Conservation (phyloP, 768 basidiomycete genomes). For the Boletus sp. region DNA sequence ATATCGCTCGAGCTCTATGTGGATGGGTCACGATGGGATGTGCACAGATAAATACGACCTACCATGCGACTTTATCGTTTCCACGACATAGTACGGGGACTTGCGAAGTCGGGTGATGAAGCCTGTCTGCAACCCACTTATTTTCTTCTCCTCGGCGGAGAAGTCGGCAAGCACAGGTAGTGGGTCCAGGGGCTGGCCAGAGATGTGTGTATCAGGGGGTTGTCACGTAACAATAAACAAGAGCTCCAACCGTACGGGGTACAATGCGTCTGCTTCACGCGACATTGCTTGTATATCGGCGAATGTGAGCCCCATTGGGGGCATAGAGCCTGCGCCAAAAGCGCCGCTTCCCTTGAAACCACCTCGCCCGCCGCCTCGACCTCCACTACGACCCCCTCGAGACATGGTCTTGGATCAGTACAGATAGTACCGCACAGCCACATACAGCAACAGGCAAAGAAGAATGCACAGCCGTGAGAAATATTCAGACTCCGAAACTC, state of each 20-base stretch:
- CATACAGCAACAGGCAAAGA: background rate
- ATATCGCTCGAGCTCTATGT: slow-evolving; percentile 69
- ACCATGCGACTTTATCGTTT: slow-evolving; percentile 65
- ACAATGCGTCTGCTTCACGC: slow-evolving; percentile 71
- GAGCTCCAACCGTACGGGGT: slow-evolving; percentile 60
- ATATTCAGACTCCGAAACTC: slow-evolving; percentile 26
- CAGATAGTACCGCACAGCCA: slow-evolving; percentile 11
- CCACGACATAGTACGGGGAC: slow-evolving; percentile 74
- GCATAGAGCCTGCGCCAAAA: slow-evolving; percentile 38
- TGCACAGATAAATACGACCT: slow-evolving; percentile 1
- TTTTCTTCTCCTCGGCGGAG: slow-evolving; percentile 59
- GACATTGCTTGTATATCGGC: slow-evolving; percentile 76
- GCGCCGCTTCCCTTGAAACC: slow-evolving; percentile 49
- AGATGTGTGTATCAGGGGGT: slow-evolving; percentile 18
- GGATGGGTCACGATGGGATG: background rate
- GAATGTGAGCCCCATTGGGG: slow-evolving; percentile 79
- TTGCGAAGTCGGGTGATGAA: slow-evolving; percentile 61
- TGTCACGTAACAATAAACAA: slow-evolving; percentile 14
- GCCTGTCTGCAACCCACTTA: slow-evolving; percentile 63
- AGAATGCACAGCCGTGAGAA: background rate
- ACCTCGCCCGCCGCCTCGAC: slow-evolving; percentile 57
- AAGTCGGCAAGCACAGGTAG: slow-evolving; percentile 69
- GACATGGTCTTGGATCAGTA: slow-evolving; percentile 40
- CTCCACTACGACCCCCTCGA: slow-evolving; percentile 46
- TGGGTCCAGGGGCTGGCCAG: slow-evolving; percentile 53